phyloP scores from a whole-genome alignment of 495 filamentous ascomycete species.

The Penicillium desertorum region DNA sequence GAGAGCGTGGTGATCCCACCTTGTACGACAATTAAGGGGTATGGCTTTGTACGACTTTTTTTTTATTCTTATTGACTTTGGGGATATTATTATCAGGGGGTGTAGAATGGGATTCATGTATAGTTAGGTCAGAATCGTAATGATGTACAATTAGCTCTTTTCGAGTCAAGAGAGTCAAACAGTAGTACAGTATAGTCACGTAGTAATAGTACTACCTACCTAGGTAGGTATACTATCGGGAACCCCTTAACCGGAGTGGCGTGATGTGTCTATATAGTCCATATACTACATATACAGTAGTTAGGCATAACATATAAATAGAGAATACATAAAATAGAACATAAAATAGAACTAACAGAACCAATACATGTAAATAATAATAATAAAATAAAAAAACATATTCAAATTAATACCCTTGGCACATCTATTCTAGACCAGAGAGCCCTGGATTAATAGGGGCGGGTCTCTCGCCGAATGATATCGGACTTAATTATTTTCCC shows the following conservation, averaged over 20 bases:
- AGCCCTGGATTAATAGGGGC: conserved; percentile 5
- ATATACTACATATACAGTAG: not conserved
- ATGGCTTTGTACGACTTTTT: not conserved
- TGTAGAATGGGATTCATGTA: conserved; percentile 11
- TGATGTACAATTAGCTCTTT: not conserved
- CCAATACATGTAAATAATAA: no score
- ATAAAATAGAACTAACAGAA: not conserved
- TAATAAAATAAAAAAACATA: not conserved
- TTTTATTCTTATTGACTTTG: conserved; percentile 9
- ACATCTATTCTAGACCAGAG: not conserved
- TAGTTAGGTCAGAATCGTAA: conserved; percentile 11
- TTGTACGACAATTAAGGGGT: conserved; percentile 65
- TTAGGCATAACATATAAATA: not conserved
- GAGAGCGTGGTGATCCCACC: conserved; percentile 77
- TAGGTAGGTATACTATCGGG: not conserved
- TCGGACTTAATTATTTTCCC: conserved; percentile 30
- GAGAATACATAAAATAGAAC: not conserved
- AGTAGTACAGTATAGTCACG: no score
- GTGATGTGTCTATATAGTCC: conserved; percentile 10
- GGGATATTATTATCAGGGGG: not conserved
- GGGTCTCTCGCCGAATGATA: conserved; percentile 32
- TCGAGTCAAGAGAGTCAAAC: no score
- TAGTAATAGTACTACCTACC: no score
- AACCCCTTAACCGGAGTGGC: conserved; percentile 22
- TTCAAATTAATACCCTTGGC: not conserved